Evolutionary conservation across 2,329 filamentous ascomycete genomes (phyloP).

Genomic region (Colletotrichum destructivum): DNA sequence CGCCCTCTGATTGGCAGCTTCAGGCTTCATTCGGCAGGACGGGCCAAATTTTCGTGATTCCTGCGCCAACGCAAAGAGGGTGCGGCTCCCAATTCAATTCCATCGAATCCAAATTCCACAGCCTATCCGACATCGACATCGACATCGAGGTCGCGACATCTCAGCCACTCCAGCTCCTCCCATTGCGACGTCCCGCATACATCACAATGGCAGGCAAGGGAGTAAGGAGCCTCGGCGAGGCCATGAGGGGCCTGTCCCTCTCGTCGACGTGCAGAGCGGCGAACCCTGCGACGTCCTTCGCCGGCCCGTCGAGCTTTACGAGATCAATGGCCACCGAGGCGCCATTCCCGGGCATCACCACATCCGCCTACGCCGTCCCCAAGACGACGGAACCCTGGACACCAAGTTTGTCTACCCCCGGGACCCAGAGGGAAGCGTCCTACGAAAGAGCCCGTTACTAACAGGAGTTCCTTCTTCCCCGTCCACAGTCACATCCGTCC

Average conservation of each 20-base stretch:
- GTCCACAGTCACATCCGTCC: conserved; percentile 73
- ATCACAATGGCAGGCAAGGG: conserved; percentile 62
- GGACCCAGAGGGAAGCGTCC: not conserved
- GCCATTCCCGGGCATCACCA: conserved; percentile 56
- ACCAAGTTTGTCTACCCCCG: conserved; percentile 56
- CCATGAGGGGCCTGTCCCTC: conserved; percentile 65
- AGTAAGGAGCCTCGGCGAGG: conserved; percentile 66
- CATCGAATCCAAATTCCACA: conserved; percentile 18
- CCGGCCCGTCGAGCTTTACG: conserved; percentile 53
- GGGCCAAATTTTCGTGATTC: conserved; percentile 42
- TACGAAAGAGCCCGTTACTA: conserved; percentile 23
- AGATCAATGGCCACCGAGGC: conserved; percentile 72
- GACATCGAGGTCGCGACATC: not conserved
- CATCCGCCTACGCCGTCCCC: conserved; percentile 52
- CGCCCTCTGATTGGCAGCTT: conserved; percentile 35
- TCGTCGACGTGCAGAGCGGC: conserved; percentile 57
- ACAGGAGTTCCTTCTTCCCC: conserved; percentile 1
- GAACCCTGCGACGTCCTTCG: conserved; percentile 56
- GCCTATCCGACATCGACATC: conserved; percentile 21
- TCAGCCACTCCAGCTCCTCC: conserved; percentile 10
- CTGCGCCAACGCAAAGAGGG: conserved; percentile 18
- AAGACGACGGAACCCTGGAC: conserved; percentile 59
- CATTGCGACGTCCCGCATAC: conserved; percentile 29
- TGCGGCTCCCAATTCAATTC: conserved; percentile 15
- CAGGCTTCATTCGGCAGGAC: conserved; percentile 21